Conservation (phyloP, 768 basidiomycete species). For the Leccinellum albellum region DNA sequence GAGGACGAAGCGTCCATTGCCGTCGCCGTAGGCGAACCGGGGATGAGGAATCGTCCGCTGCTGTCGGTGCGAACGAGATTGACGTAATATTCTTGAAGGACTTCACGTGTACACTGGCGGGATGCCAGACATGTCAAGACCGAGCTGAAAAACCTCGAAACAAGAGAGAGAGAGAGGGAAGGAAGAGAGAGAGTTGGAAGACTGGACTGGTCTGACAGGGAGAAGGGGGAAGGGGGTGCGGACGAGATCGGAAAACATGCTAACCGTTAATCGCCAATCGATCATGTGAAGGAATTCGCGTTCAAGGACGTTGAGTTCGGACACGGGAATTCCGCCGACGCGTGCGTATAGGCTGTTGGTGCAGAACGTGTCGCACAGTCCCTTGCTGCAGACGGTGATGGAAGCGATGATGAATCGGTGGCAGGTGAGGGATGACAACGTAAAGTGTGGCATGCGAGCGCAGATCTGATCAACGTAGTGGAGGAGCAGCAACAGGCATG, state of each 20-base stretch:
- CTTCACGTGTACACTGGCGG: conserved; percentile 78
- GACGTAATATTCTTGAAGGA: conserved; percentile 90
- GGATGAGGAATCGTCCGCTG: conserved; percentile 51
- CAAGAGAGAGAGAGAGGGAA: neutral
- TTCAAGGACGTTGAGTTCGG: conserved; percentile 92
- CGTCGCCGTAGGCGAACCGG: conserved; percentile 34
- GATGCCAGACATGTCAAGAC: conserved; percentile 17
- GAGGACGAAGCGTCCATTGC: neutral
- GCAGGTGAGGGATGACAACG: conserved; percentile 91
- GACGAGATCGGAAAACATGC: conserved; percentile 34
- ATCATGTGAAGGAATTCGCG: conserved; percentile 88
- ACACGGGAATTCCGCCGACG: conserved; percentile 90
- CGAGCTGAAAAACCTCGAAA: conserved; percentile 8
- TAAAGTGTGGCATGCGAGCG: conserved; percentile 81
- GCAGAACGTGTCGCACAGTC: conserved; percentile 93
- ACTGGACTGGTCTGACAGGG: neutral
- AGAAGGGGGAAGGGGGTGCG: neutral
- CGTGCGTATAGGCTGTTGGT: conserved; percentile 93
- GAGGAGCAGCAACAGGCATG: conserved; percentile 76
- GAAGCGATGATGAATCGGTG: conserved; percentile 97
- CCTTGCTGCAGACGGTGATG: conserved; percentile 90
- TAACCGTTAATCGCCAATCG: conserved; percentile 93
- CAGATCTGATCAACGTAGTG: conserved; percentile 95
- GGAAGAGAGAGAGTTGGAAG: neutral
- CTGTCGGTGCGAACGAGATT: conserved; percentile 88